Base-by-base conservation (phyloP, 371 early-diverging fungal genomes). In the Mucor racemosus region DNA sequence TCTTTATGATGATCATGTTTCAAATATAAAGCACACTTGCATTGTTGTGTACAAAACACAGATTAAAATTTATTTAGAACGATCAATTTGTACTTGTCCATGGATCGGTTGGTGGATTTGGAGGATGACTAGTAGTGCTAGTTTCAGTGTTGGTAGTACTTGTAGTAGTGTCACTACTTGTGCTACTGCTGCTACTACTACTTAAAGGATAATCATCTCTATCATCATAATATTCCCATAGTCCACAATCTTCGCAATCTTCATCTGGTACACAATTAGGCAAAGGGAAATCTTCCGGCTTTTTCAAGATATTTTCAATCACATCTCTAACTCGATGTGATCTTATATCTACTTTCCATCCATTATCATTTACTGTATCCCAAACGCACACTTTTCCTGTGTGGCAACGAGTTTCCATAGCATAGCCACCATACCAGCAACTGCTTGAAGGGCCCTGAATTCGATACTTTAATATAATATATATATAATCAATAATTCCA, bases 371-470 rank as follows among this genome's bases (percentile, higher is more conserved):
- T 5, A 89, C 90, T 0, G 90, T 85, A 73, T 92, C 92, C 74
- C 90, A 92, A 6, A 87, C 73, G 69, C 92, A 88, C 17, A 82
- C 77, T 64, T 85, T 76, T n/a, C 78, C 76, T 17, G 81, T 73
- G 48, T 83, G 84, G 61, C 84, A 83, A n/a, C 79, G 66, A 7
- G 91, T 84, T 68, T 97, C 97, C 71, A 98, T 79, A 10, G 97
- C 97, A 76, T 94, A 99, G 0, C 95, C 97, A 9, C 85, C 92
- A 66, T 88, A 90, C 77, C 92, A 97, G 71, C 99, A 97, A 34
- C 84, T 76, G 41, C 90, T 90, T 7, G 77, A 65, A 0, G 88
- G 87, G 0, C 96, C 91, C 80, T 84, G 26, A 63, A 8, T n/a
- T 11, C 3, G 5, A 42, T 8, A 21, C 6, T 21, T 39, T 5